Conservation (phyloP, 2,329 filamentous ascomycete genomes). For the Xylariaceae sp. region DNA sequence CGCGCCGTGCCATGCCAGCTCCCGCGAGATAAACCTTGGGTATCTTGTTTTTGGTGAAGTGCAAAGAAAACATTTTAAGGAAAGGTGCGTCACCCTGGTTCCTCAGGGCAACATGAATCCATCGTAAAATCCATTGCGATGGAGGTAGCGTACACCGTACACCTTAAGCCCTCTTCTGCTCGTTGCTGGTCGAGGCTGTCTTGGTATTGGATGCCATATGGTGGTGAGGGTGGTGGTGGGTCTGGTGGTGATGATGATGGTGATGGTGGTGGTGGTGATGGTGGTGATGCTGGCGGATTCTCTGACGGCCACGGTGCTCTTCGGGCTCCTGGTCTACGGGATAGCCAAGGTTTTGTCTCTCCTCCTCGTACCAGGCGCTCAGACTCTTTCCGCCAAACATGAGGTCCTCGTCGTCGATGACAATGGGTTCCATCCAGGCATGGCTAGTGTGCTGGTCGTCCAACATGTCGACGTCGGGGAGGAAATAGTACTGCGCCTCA, state of each 20-base stretch:
- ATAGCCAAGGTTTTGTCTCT: constrained; percentile 42
- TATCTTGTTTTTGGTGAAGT: constrained; percentile 23
- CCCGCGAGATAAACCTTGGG: constrained; percentile 24
- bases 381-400: constrained; percentile 57
- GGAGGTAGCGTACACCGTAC: neutral
- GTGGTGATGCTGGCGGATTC: constrained; percentile 31
- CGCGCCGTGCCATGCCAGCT: constrained; percentile 1
- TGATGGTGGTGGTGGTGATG: constrained; percentile 22
- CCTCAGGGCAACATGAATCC: neutral
- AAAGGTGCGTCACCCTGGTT: neutral
- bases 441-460: constrained; percentile 25
- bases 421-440: constrained; percentile 48
- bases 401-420: constrained; percentile 57
- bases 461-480: constrained; percentile 23
- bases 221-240: constrained; percentile 24
- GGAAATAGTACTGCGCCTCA: constrained; percentile 31
- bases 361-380: constrained; percentile 57
- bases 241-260: constrained; percentile 18
- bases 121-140: neutral
- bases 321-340: constrained; percentile 38
- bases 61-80: neutral
- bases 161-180: constrained; percentile 26
- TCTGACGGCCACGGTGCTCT: constrained; percentile 37
- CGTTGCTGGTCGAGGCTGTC: constrained; percentile 16
- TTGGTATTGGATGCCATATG: constrained; percentile 21